These are phyloP conservation scores for Scenedesmus sp. DNA, from an alignment of 163 green algal species.

Conservation along the genomic window DNA sequence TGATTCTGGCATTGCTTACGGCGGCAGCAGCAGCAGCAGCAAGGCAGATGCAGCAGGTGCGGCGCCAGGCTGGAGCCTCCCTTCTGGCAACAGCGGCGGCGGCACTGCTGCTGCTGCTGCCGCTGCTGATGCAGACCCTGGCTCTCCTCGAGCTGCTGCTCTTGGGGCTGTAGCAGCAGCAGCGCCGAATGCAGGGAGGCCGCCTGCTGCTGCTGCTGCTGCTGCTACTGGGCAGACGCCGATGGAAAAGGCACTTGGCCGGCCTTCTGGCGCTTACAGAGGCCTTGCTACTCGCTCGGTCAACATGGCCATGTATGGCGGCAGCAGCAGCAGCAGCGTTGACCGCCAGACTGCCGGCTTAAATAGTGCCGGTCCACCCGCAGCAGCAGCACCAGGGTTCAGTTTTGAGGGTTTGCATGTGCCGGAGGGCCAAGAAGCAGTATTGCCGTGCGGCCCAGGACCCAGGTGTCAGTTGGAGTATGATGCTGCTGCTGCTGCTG, in stretches of 20 bases:
- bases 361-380: background rate
- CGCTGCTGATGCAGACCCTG: no score
- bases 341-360: background rate
- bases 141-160: background rate
- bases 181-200: background rate
- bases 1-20: background rate
- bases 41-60: background rate
- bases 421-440: background rate
- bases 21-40: background rate
- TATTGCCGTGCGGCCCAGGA: background rate
- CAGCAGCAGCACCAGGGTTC: background rate
- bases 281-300: slow-evolving; percentile 26
- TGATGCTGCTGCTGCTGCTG: slow-evolving; percentile 31
- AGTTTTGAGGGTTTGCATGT: background rate
- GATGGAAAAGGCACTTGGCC: slow-evolving; percentile 31
- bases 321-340: background rate
- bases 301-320: background rate
- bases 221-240: background rate
- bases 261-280: background rate
- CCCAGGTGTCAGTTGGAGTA: background rate
- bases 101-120: background rate
- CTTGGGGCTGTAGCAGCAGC: background rate
- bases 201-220: background rate
- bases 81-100: background rate
- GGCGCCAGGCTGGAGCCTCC: background rate